Conservation (phyloP, 371 early-diverging fungal species). For the Sporodiniella umbellata region DNA sequence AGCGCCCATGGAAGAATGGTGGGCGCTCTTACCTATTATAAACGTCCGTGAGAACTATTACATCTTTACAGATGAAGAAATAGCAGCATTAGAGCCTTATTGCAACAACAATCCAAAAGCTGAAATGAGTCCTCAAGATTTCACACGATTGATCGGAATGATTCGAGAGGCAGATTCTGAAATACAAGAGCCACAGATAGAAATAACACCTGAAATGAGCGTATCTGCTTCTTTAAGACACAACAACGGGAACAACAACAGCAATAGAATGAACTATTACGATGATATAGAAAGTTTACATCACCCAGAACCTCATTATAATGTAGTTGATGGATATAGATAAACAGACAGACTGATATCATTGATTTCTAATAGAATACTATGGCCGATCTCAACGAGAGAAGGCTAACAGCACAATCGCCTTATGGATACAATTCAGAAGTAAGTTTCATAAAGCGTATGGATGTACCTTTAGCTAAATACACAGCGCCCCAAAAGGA, state of each 20-base stretch:
- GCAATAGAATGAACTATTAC: not conserved
- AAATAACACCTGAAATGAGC: conserved; percentile 7
- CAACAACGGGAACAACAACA: no score
- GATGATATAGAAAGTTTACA: conserved; percentile 5
- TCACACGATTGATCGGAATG: conserved; percentile 5
- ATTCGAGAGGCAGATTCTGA: conserved; percentile 3
- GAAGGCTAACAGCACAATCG: no score
- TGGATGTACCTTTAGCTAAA: not conserved
- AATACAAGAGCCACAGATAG: not conserved
- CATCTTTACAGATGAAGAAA: conserved; percentile 15
- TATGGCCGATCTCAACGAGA: not conserved
- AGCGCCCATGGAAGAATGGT: conserved; percentile 18
- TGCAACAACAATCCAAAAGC: conserved; percentile 11
- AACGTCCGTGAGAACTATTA: conserved; percentile 9
- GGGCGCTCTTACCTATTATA: conserved; percentile 5
- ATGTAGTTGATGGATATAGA: conserved; percentile 1
- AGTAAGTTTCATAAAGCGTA: not conserved
- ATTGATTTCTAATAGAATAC: not conserved
- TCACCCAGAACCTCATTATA: conserved; percentile 3
- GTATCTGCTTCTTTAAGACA: not conserved
- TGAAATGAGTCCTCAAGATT: conserved; percentile 24
- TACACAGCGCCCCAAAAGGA: not conserved
- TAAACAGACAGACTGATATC: not conserved
- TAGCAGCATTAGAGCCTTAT: conserved; percentile 10
- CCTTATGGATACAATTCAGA: not conserved